phyloP scores from a whole-genome alignment of 2,329 filamentous ascomycete species.

The Ophiostoma sp. region DNA sequence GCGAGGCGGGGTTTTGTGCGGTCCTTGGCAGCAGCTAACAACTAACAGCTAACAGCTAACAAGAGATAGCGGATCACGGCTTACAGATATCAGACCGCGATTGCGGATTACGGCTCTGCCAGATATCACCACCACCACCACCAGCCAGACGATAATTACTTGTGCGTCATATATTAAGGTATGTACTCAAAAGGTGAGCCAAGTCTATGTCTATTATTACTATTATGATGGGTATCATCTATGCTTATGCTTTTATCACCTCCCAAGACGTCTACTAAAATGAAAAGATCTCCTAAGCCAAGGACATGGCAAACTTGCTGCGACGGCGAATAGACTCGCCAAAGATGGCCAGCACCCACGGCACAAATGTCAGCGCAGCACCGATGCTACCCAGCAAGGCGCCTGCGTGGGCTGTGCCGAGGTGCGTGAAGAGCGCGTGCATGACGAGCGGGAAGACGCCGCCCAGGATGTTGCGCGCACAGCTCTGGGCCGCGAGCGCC shows the following conservation, averaged over 20 bases:
- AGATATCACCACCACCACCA: not conserved
- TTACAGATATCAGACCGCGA: not conserved
- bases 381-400: conserved; percentile 72
- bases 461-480: conserved; percentile 77
- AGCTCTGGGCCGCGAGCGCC: conserved; percentile 79
- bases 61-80: not conserved
- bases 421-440: conserved; percentile 61
- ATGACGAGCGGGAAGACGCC: conserved; percentile 78
- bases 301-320: conserved; percentile 66
- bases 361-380: conserved; percentile 66
- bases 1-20: not conserved
- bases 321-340: conserved; percentile 69
- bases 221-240: not conserved
- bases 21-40: not conserved
- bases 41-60: not conserved
- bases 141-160: not conserved
- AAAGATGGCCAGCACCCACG: conserved; percentile 77
- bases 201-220: not conserved
- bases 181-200: not conserved
- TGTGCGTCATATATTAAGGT: not conserved
- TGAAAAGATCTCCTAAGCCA: not conserved
- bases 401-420: conserved; percentile 67
- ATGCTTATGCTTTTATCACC: not conserved
- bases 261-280: not conserved
- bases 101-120: not conserved